Evolutionary conservation across 2,329 filamentous ascomycete species (phyloP).

Genomic region (Penicillium sp.): DNA sequence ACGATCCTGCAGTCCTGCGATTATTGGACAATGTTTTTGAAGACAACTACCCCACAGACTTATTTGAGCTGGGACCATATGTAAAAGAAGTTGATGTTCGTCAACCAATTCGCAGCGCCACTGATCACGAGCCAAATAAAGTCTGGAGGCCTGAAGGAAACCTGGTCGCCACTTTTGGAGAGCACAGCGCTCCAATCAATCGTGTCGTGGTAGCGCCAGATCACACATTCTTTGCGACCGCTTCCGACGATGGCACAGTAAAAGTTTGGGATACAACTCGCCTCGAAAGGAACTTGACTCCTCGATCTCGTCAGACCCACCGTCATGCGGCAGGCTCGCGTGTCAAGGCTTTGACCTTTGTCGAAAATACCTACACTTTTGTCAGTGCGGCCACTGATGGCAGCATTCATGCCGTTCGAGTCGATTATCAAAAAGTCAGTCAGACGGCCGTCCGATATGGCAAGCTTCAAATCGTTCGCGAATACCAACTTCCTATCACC

Average conservation of each 20-base stretch:
- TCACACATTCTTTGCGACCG: constrained; percentile 91
- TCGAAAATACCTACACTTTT: constrained; percentile 92
- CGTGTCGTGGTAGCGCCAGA: constrained; percentile 81
- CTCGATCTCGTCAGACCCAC: constrained; percentile 83
- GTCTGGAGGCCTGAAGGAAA: constrained; percentile 82
- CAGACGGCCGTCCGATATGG: constrained; percentile 67
- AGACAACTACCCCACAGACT: constrained; percentile 60
- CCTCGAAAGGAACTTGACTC: constrained; percentile 85
- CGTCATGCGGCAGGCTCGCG: constrained; percentile 68
- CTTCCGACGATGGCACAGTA: constrained; percentile 84
- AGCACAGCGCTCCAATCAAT: constrained; percentile 80
- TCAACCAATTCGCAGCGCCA: constrained; percentile 54
- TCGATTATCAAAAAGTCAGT: constrained; percentile 62
- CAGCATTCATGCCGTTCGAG: constrained; percentile 82
- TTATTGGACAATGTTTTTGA: constrained; percentile 81
- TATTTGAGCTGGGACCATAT: constrained; percentile 71
- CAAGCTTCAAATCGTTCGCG: constrained; percentile 71
- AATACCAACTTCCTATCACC: constrained; percentile 65
- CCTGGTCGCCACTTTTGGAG: constrained; percentile 82
- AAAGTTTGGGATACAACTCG: constrained; percentile 91
- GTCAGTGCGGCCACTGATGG: constrained; percentile 88
- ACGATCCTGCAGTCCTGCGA: constrained; percentile 61
- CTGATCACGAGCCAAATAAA: constrained; percentile 55
- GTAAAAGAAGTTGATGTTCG: constrained; percentile 65
- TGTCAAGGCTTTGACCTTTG: constrained; percentile 81